Evolutionary conservation across 2,329 filamentous ascomycete species (phyloP).

Genomic region (Fusarium sp.): DNA sequence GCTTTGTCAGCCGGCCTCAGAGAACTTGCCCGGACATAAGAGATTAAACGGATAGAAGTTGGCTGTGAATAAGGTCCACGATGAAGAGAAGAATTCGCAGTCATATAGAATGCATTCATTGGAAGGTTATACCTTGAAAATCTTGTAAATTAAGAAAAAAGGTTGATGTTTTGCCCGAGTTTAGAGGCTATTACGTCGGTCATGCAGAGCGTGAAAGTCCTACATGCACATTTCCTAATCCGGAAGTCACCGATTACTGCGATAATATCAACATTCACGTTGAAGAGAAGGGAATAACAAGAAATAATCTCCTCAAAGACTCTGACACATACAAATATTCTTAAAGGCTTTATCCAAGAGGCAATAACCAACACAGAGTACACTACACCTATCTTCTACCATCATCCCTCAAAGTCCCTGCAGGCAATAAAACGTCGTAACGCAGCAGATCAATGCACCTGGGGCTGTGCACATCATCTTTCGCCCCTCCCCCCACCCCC

Average conservation of each 20-base stretch:
- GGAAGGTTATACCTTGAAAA: not conserved
- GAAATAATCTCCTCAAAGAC: fast-evolving
- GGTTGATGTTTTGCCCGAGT: slow-evolving; percentile 1
- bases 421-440: slow-evolving; percentile 1
- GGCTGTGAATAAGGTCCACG: not conserved
- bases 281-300: not conserved
- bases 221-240: slow-evolving; percentile 12
- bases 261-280: not conserved
- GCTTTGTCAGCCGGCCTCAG: not conserved
- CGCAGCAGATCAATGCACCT: slow-evolving; percentile 17
- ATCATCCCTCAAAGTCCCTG: not conserved
- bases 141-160: no score
- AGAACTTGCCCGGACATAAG: not conserved
- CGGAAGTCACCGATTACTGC: slow-evolving; percentile 12
- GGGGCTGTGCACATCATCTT: slow-evolving; percentile 28
- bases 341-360: no score
- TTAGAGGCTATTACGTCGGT: slow-evolving; percentile 17
- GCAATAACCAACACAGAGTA: no score
- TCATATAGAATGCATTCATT: not conserved
- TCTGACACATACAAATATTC: not conserved
- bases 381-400: no score
- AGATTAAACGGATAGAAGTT: not conserved
- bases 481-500: not conserved
- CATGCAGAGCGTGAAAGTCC: not conserved
- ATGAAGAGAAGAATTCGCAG: not conserved